Base-by-base conservation (phyloP, 192 early-diverging fungal species). In the Pilaira anomala region DNA sequence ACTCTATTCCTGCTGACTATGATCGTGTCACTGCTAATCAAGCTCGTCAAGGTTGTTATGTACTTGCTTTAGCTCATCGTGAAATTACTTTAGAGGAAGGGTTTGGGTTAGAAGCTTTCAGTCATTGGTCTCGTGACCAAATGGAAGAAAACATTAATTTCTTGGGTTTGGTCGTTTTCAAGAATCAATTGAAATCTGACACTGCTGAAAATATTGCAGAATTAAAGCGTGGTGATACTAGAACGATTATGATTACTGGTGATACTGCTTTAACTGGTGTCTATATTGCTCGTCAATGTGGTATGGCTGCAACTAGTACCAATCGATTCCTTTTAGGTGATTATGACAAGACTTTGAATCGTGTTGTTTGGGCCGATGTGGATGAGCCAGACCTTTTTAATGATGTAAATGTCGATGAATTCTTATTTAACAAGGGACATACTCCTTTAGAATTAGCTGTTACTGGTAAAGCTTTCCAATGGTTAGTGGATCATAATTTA, bases 231-330 rank as follows among this genome's bases (percentile, higher is more conserved):
- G 91, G 88, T 41, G 83, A 75, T 24, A 83, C 78, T 22, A 82
- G 91, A 36, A 86, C 84, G 13, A 80, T 91, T 21, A 93, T 93
- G 91, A 86, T 93, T 62, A 92, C 91, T 14, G 91, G 91, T 52
- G 91, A 93, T 62, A 89, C 86, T 44, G 86, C 83, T 6, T 68
- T 84, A 49, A 93, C 91, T 14, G 90, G 84, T 30, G 72, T 88
- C 25, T 89, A 82, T 68, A 86, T 93, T 69, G 91, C 87, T 12
- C 77, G 80, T 49, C 60, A 71, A 22, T 80, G 76, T 63, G 83
- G 83, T 9, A 78, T 91, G 71, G 58, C 61, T 29, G 54, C 60
- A 19, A 25, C 62, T 18, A 60, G 51, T 11, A 54, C 64, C 24
- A 11, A 18, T 48, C 58, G 66, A n/a, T 69, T 86, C 13, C 44